Conservation (phyloP, 2,329 filamentous ascomycete species). For the Calonectria pteridis region DNA sequence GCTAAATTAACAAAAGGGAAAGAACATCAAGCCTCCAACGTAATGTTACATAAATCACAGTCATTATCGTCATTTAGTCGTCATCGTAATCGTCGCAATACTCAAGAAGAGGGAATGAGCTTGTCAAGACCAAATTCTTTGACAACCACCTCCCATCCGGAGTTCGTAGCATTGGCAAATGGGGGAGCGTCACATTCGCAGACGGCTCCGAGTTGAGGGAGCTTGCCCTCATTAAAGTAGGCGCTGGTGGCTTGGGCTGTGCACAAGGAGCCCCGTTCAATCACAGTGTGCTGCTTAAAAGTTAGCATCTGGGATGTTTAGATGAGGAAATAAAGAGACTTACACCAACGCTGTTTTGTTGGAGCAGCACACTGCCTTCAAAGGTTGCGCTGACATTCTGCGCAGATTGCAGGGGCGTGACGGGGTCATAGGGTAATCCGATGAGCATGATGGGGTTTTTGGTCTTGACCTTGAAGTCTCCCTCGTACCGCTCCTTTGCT, state of each 20-base stretch:
- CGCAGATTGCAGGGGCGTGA: not conserved
- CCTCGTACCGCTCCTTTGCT: constrained; percentile 4
- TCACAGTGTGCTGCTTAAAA: not conserved
- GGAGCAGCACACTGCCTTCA: not conserved
- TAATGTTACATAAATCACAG: not conserved
- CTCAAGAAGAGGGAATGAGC: not conserved
- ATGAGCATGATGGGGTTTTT: constrained; percentile 11
- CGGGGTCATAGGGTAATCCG: not conserved
- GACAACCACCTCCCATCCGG: not conserved
- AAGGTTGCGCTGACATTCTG: constrained; percentile 4
- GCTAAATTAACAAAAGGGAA: not conserved
- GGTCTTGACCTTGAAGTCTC: not conserved
- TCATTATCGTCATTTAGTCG: not conserved
- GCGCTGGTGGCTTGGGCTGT: not conserved
- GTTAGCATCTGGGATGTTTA: not conserved
- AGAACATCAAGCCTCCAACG: not conserved
- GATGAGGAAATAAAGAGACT: not conserved
- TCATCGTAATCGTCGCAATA: not conserved
- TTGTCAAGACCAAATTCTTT: not conserved
- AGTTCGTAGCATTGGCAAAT: not conserved
- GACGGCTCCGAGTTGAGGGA: not conserved
- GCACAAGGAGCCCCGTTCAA: not conserved
- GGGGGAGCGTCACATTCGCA: not conserved
- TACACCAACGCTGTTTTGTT: not conserved
- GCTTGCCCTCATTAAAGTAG: not conserved